phyloP scores from a whole-genome alignment of 129 eudicot genomes.

The Chrysanthemum makinoi region DNA sequence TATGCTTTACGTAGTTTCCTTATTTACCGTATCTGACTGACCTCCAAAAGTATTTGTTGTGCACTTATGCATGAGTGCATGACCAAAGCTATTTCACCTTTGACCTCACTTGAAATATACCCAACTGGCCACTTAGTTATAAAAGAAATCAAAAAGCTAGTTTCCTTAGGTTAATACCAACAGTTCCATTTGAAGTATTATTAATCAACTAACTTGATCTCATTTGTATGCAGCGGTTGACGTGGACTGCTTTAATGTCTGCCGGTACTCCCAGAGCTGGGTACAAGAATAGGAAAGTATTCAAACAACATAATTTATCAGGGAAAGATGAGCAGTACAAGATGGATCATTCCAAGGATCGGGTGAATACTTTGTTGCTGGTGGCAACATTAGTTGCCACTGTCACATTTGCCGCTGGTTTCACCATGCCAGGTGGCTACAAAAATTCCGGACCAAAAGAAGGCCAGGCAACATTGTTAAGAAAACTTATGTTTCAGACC shows the following conservation, averaged over 20 bases:
- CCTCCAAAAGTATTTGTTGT: too few relatives aligned
- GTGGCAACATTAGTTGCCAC: conserved; percentile 48
- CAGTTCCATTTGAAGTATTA: background rate
- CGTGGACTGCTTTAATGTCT: conserved; percentile 43
- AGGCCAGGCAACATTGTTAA: conserved; percentile 40
- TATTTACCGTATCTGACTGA: too few relatives aligned
- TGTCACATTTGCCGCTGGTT: conserved; percentile 42
- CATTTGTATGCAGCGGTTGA: conserved; percentile 33
- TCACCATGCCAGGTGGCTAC: conserved; percentile 52
- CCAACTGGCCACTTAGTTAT: too few relatives aligned
- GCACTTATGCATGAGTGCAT: too few relatives aligned
- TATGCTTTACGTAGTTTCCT: too few relatives aligned
- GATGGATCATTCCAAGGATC: conserved; percentile 38
- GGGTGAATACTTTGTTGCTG: conserved; percentile 40
- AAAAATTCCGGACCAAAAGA: conserved; percentile 26
- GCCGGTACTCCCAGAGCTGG: conserved; percentile 31
- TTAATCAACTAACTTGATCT: background rate
- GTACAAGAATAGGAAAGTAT: background rate
- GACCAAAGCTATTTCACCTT: too few relatives aligned
- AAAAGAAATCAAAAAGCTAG: background rate
- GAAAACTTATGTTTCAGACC: conserved; percentile 20
- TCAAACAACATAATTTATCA: background rate
- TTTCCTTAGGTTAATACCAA: background rate
- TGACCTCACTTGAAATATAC: too few relatives aligned
- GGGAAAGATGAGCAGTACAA: conserved; percentile 10